Base-by-base conservation (phyloP, 1,284 basidiomycete genomes). In the Cryptococcus deneoformans region DNA sequence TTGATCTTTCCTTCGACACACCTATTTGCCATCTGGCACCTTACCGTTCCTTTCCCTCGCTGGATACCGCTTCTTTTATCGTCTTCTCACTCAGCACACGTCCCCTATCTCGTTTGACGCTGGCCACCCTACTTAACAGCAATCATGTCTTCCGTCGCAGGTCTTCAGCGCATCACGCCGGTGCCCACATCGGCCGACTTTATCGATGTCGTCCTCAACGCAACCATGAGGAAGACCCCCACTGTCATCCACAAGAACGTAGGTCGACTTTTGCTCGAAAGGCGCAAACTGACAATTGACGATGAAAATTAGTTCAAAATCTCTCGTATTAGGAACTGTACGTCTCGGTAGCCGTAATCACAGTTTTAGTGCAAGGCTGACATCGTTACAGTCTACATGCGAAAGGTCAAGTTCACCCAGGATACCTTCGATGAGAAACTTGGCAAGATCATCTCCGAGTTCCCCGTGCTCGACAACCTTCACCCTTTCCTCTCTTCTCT, bases 381-480 rank as follows among this genome's bases (percentile, higher is more conserved):
- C 67, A 90, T 24, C 4, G 29, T 56, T 12, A n/a, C 40, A 71
- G 69, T 97, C 77, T 97, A 99, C 80, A 97, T 98, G 95, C 87
- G 94, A 77, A 99, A 98, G 80, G 94, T 99, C 80, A 99, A 97
- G 81, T 99, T 98, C 79, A 96, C 94, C 1, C 94, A 98, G 78
- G 93, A 98, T 76, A 85, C 90, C 12, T 98, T 99, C 68, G 93
- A 95, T 66, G 95, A 99, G 80, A 97, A 98, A 78, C 85, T 99
- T 39, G 87, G 88, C 58, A 88, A 87, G 39, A 99, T 99, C 72
- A 81, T 99, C 67, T 85, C 85, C 48, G 95, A 99, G 76, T 99
- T 99, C 79, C 95, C 95, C 16, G 87, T 98, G 77, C 87, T 99
- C 57, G 94, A 99, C 79, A 93, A 97, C 73, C 82, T 97, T 7